Base-by-base conservation (phyloP, 768 basidiomycete genomes). In the Phylloporus sp. region DNA sequence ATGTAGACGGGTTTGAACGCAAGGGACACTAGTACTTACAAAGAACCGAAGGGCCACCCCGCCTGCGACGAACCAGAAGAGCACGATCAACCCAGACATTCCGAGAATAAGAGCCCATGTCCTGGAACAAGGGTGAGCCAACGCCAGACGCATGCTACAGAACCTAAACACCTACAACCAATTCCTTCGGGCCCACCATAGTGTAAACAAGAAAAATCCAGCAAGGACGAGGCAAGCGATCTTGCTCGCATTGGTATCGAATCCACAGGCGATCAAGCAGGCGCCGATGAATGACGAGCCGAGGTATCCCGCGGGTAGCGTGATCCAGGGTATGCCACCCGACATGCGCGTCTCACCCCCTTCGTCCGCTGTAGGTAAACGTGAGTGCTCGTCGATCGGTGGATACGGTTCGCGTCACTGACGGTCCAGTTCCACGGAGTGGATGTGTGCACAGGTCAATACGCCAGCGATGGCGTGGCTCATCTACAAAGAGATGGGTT, bases 391-490 rank as follows among this genome's bases (percentile, higher is more conserved):
- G 13, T 40, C 53, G 15, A 9, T 47, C 35, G 36, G 43, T 9
- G 35, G 3, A 40, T 8, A 50, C 4, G 22, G 6, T 27, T 29
- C 27, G 22, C 23, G 34, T 44, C 32, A 77, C 87, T 61, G 68
- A 91, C 91, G 91, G 71, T 94, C 91, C 13, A 94, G 80, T 62
- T 91, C 82, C 43, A 94, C 86, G 13, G 88, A 89, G 60, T 91
- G 82, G 36, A 94, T 91, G 31, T 69, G 80, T n/a, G 91, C 91
- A 56, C 91, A 91, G 16, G 91, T 94, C 28, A 94, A 73, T 27
- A 93, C 70, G 39, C 91, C 91, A 40, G 81, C 72, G 49, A 92
- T 58, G 6, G 91, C 91, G 67, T 94, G 91, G 76, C 87, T 89
- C 87, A 92, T 88, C 88, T 91, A 39, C 6, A 43, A 44, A 45